Percentiles rank a stretch among this genome's conserved stretches.
phyloP scores from a whole-genome alignment of 176 grass and related monocot genomes.

The Carex pumila region DNA sequence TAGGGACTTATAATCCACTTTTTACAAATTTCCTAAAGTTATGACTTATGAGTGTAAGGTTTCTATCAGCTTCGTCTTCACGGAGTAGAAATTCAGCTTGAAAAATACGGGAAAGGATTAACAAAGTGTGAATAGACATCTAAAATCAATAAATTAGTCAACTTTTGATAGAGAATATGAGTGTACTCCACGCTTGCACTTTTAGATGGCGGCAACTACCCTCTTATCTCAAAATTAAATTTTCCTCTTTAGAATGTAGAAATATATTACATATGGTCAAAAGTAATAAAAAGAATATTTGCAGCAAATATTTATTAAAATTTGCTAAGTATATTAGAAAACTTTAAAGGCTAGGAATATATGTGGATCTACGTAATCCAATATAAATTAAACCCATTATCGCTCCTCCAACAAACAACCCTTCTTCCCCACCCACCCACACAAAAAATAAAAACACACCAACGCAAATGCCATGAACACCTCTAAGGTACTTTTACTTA shows the following conservation, averaged over 20 bases:
- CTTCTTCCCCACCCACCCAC: neutral
- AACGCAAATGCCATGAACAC: neutral
- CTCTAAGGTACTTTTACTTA: neutral
- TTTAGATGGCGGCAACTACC: neutral
- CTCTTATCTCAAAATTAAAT: neutral
- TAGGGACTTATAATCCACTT: too few species aligned
- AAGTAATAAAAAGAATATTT: neutral
- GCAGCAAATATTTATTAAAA: neutral
- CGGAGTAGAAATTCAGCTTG: neutral
- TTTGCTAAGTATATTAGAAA: neutral
- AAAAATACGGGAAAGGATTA: neutral
- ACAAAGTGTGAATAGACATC: neutral
- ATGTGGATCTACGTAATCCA: too few species aligned
- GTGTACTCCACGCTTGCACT: slow-evolving; percentile 16
- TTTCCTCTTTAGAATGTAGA: neutral
- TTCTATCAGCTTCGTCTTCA: neutral
- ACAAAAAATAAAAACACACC: neutral
- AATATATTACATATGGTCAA: neutral
- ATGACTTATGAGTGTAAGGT: neutral
- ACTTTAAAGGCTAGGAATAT: neutral
- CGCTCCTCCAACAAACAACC: neutral
- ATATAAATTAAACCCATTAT: neutral
- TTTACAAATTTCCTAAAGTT: neutral
- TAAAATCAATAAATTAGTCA: neutral
- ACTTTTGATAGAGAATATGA: neutral